Base-by-base conservation (phyloP, 805 yeast species). In the Yamadazyma laniorum region DNA sequence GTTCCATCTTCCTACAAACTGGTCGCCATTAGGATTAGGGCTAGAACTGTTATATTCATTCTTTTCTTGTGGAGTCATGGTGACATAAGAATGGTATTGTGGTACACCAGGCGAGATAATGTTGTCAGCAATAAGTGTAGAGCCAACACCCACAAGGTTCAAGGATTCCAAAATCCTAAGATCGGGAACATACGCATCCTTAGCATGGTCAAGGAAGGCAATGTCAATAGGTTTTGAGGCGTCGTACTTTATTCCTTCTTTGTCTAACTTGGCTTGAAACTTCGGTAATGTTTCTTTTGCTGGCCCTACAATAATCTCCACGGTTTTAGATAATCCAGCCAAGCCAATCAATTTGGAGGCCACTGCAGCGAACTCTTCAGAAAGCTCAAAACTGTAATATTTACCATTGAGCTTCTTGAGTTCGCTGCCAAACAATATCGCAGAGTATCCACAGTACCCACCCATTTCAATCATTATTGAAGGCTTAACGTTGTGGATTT, bases 161-260 rank as follows among this genome's bases (percentile, higher is more conserved):
- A 66, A 44, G 0, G 70, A 45, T 42, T 72, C 77, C 26, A 70
- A 44, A 3, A 67, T 57, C 23, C 75, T 50, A 22, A 70, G 50
- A 40, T 71, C 75, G 4, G 74, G 66, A 17, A 67, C 55, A 42
- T 69, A 72, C 32, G 46, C 32, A 12, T 56, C 56, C 37, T 65
- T 64, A 49, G 56, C 50, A 43, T 71, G 76, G 48, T 72, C 72
- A 32, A 72, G 55, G 36, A 72, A 62, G 3, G 65, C 48, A 27
- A 70, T 49, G 37, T 68, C 74, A 1, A 64, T 45, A 1, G 63
- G 45, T 15, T 37, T 19, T 9, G 29, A 21, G 3, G 38, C 29
- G 12, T 44, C 23, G 18, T 43, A 34, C 4, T 16, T 14, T 13
- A 43, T 25, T 12, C 34, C 25, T 21, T 54, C 35, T 17, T 43